Conservation (phyloP, 345 rosid genomes). For the Ailanthus altissimus region DNA sequence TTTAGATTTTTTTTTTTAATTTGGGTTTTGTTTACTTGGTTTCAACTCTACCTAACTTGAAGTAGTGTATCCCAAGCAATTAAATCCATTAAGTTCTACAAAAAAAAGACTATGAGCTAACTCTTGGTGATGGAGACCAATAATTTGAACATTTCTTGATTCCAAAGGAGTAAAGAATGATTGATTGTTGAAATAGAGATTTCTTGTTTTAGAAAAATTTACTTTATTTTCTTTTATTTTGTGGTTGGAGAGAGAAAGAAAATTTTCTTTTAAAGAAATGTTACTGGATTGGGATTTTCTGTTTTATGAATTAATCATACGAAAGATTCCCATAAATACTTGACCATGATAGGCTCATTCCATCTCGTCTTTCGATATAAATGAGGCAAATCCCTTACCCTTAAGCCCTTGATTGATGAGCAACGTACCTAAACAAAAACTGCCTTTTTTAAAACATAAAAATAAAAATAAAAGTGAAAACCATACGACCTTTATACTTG, state of each 20-base stretch:
- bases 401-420: too few relatives aligned
- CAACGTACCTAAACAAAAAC: too few relatives aligned
- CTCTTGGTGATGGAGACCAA: slow-evolving; percentile 23
- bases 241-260: not conserved
- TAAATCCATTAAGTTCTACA: not conserved
- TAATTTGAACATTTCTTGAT: slow-evolving; percentile 26
- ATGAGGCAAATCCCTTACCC: too few relatives aligned
- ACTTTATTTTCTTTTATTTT: not conserved
- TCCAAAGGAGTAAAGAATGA: slow-evolving; percentile 27
- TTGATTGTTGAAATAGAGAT: slow-evolving; percentile 4
- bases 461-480: too few relatives aligned
- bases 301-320: not conserved
- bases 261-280: too few relatives aligned
- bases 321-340: not conserved
- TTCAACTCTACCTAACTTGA: slow-evolving; percentile 22
- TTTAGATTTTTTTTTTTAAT: not conserved
- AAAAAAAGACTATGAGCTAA: not conserved
- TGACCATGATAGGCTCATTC: not conserved
- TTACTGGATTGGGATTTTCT: not conserved
- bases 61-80: slow-evolving; percentile 34
- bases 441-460: too few relatives aligned
- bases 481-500: too few relatives aligned
- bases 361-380: too few relatives aligned
- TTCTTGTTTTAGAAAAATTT: too few relatives aligned
- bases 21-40: slow-evolving; percentile 14